phyloP scores from a whole-genome alignment of 192 early-diverging fungal genomes.

The Coemansia sp. region DNA sequence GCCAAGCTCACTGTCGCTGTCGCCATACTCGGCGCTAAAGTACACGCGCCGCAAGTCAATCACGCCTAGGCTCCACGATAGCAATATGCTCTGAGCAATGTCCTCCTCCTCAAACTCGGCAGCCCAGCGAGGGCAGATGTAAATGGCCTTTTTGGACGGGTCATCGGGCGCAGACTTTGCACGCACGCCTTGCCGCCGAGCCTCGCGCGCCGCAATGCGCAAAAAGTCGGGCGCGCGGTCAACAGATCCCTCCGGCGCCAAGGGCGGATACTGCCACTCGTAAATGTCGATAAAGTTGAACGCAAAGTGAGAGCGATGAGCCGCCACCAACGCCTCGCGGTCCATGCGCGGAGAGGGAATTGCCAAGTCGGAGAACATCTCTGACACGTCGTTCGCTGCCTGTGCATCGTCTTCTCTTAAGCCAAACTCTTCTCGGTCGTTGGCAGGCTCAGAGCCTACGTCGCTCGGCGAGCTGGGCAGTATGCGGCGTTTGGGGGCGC shows the following conservation, averaged over 20 bases:
- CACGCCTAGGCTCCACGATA: constrained; percentile 40
- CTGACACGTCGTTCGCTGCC: neutral
- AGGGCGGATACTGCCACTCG: constrained; percentile 47
- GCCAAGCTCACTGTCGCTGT: constrained; percentile 13
- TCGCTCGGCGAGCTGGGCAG: constrained; percentile 28
- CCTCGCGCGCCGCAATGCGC: constrained; percentile 41
- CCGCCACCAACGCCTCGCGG: neutral
- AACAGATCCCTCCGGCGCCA: constrained; percentile 10
- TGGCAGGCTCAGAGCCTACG: neutral
- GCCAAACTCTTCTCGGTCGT: neutral
- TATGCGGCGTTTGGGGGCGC: constrained; percentile 1
- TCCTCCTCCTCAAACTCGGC: constrained; percentile 24
- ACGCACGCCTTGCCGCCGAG: constrained; percentile 24
- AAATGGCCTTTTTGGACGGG: constrained; percentile 28
- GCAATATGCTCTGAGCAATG: constrained; percentile 34
- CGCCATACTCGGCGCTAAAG: constrained; percentile 33
- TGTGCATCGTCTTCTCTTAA: neutral
- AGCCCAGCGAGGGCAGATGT: constrained; percentile 18
- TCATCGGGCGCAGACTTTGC: constrained; percentile 29
- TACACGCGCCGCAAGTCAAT: constrained; percentile 52
- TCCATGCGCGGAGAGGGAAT: neutral
- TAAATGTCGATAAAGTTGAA: constrained; percentile 52
- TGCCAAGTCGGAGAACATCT: constrained; percentile 22
- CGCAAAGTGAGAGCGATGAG: constrained; percentile 12
- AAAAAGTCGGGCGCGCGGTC: constrained; percentile 40